Conservation (phyloP, 169 alveolate genomes). For the Plasmodium cynomolgi region DNA sequence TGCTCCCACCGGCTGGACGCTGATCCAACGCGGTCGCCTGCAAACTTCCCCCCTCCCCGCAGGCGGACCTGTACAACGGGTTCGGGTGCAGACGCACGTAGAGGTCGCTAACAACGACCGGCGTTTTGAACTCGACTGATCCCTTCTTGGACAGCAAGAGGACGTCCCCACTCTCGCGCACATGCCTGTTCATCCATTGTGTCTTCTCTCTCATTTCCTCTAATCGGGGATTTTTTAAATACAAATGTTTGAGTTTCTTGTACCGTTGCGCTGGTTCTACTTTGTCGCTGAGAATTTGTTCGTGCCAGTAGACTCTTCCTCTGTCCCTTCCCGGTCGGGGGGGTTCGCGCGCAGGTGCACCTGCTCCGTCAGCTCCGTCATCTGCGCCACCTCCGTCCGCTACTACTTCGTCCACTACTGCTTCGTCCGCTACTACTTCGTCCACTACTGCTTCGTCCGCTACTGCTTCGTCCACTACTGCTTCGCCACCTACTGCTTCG, state of each 20-base stretch:
- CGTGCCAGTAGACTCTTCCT: slow-evolving; percentile 3
- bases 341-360: not conserved
- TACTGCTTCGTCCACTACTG: not conserved
- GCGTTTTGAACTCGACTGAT: not conserved
- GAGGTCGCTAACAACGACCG: slow-evolving; percentile 43
- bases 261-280: slow-evolving; percentile 9
- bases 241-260: slow-evolving; percentile 23
- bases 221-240: not conserved
- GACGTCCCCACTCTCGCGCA: not conserved
- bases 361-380: not conserved
- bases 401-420: not conserved
- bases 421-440: not conserved
- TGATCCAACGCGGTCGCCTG: not conserved
- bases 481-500: no score
- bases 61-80: slow-evolving; percentile 17
- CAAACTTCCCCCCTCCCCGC: not conserved
- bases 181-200: not conserved
- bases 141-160: slow-evolving; percentile 60
- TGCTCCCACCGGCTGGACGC: not conserved
- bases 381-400: not conserved
- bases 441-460: not conserved
- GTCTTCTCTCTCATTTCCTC: slow-evolving; percentile 9
- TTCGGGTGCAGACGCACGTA: slow-evolving; percentile 28
- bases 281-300: slow-evolving; percentile 6
- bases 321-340: not conserved